These are phyloP conservation scores for Candida odintsovae DNA, from an alignment of 805 yeast species.

Conservation along the genomic window DNA sequence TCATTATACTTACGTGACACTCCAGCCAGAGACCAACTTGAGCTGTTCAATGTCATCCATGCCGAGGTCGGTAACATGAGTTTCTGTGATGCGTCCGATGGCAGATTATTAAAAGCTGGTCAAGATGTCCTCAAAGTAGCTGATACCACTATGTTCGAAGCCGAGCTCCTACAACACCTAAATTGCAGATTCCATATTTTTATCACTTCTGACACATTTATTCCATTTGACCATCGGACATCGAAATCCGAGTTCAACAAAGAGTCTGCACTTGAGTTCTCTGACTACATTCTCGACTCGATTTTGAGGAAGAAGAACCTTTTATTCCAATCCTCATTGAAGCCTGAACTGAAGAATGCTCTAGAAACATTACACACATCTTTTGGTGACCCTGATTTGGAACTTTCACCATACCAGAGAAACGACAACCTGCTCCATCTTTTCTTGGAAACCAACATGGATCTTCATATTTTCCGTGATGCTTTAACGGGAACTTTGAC, in stretches of 20 bases:
- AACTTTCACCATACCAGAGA: constrained; percentile 35
- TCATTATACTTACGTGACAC: constrained; percentile 27
- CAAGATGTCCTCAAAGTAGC: constrained; percentile 46
- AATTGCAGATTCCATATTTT: constrained; percentile 72
- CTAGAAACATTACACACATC: constrained; percentile 69
- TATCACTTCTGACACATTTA: constrained; percentile 51
- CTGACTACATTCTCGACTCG: constrained; percentile 47
- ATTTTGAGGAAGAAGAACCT: constrained; percentile 56
- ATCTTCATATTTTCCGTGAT: constrained; percentile 38
- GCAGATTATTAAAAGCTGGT: constrained; percentile 54
- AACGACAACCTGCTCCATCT: constrained; percentile 42
- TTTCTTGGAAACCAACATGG: constrained; percentile 42
- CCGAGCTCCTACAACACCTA: constrained; percentile 70
- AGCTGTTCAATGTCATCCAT: constrained; percentile 58
- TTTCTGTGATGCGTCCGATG: constrained; percentile 62
- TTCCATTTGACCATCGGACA: constrained; percentile 63
- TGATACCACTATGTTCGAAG: constrained; percentile 43
- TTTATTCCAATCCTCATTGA: constrained; percentile 44
- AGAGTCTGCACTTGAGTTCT: constrained; percentile 33
- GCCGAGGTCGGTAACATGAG: constrained; percentile 63
- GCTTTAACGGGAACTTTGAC: constrained; percentile 46
- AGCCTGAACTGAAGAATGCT: constrained; percentile 65
- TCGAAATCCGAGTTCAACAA: constrained; percentile 32
- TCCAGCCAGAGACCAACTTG: constrained; percentile 25
- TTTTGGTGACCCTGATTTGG: constrained; percentile 55